Conservation (phyloP, 345 rosid species). For the Corchorus olitorius region DNA sequence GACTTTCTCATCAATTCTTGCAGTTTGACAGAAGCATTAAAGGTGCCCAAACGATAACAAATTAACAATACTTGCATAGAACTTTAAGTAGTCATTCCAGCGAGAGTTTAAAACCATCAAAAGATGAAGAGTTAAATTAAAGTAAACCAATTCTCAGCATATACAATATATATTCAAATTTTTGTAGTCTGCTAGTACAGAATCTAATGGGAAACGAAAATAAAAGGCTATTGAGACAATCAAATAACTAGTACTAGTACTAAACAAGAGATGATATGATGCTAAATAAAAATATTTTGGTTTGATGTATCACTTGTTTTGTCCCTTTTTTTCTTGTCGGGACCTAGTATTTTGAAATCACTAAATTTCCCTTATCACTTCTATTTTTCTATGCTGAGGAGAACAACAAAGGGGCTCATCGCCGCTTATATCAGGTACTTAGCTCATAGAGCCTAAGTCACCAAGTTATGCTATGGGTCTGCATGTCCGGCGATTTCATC, state of each 20-base stretch:
- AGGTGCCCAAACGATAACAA: no score
- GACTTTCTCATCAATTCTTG: neutral
- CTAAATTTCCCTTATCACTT: slow-evolving; percentile 13
- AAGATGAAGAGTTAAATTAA: neutral
- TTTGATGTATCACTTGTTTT: slow-evolving; percentile 12
- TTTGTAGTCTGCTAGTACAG: neutral
- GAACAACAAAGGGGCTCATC: slow-evolving; percentile 18
- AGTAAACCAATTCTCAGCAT: neutral
- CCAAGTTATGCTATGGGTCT: slow-evolving; percentile 40
- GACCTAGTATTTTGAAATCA: slow-evolving; percentile 12
- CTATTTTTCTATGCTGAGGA: slow-evolving; percentile 16
- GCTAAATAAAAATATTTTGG: slow-evolving; percentile 1
- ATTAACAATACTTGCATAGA: neutral
- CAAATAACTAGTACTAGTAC: neutral
- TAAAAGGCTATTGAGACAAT: neutral
- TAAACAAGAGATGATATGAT: neutral
- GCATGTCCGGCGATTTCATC: slow-evolving; percentile 66
- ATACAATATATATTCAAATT: neutral
- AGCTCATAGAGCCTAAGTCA: slow-evolving; percentile 4
- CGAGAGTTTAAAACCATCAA: neutral
- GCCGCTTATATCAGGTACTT: slow-evolving; percentile 8
- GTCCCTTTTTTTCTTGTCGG: slow-evolving; percentile 5
- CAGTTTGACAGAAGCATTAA: neutral
- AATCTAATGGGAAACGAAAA: neutral
- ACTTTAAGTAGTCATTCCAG: neutral